Evolutionary conservation across 345 rosid genomes (phyloP).

Genomic region (Isatis tinctoria): DNA sequence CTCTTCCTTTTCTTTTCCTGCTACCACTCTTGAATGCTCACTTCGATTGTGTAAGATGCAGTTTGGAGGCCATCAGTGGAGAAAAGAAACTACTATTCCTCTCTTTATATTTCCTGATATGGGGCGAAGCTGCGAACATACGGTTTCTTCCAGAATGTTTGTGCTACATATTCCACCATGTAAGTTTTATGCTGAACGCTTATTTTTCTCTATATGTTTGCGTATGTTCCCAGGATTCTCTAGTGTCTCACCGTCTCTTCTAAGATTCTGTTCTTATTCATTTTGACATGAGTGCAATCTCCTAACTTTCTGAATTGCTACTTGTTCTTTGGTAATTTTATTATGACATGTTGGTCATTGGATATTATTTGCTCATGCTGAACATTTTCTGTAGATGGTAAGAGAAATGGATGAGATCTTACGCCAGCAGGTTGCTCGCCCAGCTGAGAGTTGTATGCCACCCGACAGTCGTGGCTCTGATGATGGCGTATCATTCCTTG

Average conservation of each 20-base stretch:
- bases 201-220: slow-evolving; percentile 6
- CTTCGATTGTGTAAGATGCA: slow-evolving; percentile 31
- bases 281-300: neutral
- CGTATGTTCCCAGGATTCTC: neutral
- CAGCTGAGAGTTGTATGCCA: slow-evolving; percentile 73
- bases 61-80: slow-evolving; percentile 73
- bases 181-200: slow-evolving; percentile 34
- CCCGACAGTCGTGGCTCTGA: slow-evolving; percentile 60
- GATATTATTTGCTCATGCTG: slow-evolving; percentile 3
- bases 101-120: slow-evolving; percentile 77
- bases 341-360: neutral
- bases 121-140: slow-evolving; percentile 94
- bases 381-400: slow-evolving; percentile 57
- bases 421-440: slow-evolving; percentile 67
- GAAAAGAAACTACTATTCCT: slow-evolving; percentile 80
- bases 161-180: slow-evolving; percentile 97
- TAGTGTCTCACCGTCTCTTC: neutral
- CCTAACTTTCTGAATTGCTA: slow-evolving; percentile 3
- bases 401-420: slow-evolving; percentile 90
- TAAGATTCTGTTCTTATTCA: neutral
- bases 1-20: slow-evolving; percentile 16
- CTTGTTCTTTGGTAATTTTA: neutral
- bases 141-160: slow-evolving; percentile 92
- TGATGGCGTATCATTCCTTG: slow-evolving; percentile 69
- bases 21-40: slow-evolving; percentile 20